Evolutionary conservation across 225 moss, liverwort and hornwort genomes (phyloP).

Genomic region (Physcomitrellopsis africana): DNA sequence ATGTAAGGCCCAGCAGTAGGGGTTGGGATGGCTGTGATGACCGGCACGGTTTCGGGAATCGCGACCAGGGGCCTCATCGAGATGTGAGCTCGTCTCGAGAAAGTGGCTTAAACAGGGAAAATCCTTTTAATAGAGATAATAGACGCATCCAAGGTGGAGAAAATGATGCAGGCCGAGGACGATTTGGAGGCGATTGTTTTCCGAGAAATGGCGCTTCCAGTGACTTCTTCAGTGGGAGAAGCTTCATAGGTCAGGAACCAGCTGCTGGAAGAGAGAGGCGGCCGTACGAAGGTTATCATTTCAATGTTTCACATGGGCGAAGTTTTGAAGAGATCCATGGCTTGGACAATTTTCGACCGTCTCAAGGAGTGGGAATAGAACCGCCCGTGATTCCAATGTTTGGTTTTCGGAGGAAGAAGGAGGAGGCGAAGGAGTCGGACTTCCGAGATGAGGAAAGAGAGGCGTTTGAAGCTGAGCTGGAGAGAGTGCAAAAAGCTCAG

Average conservation of each 20-base stretch:
- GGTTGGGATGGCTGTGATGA: slow-evolving; percentile 72
- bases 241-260: slow-evolving; percentile 63
- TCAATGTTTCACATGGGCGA: slow-evolving; percentile 66
- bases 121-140: slow-evolving; percentile 70
- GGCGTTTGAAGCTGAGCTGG: slow-evolving; percentile 96
- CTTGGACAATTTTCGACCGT: slow-evolving; percentile 71
- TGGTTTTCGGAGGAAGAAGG: slow-evolving; percentile 79
- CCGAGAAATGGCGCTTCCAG: slow-evolving; percentile 59
- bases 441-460: slow-evolving; percentile 94
- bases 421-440: slow-evolving; percentile 75
- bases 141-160: slow-evolving; percentile 76
- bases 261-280: slow-evolving; percentile 76
- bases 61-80: slow-evolving; percentile 61
- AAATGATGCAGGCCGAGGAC: slow-evolving; percentile 70
- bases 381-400: slow-evolving; percentile 59
- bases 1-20: slow-evolving; percentile 64
- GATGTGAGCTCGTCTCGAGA: slow-evolving; percentile 74
- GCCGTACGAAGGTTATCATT: slow-evolving; percentile 69
- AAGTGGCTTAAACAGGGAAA: slow-evolving; percentile 65
- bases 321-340: slow-evolving; percentile 88
- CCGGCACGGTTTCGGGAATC: slow-evolving; percentile 72
- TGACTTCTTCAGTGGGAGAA: slow-evolving; percentile 66
- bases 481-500: slow-evolving; percentile 93
- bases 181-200: slow-evolving; percentile 72
- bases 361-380: slow-evolving; percentile 80